These are phyloP conservation scores for Alternaria triticimaculans DNA, from an alignment of 2,329 filamentous ascomycete species.

Conservation along the genomic window DNA sequence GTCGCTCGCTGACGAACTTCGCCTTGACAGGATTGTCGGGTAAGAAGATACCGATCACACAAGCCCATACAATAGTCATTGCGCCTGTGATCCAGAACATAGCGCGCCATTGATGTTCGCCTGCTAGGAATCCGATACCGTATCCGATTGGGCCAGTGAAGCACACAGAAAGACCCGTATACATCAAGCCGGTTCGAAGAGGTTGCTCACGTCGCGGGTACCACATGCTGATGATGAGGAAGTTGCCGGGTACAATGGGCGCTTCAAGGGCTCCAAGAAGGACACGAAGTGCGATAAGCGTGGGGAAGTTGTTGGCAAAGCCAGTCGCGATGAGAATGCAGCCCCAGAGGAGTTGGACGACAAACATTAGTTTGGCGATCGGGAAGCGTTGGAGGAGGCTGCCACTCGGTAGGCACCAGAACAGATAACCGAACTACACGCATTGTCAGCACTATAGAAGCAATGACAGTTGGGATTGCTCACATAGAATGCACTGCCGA, in stretches of 20 bases:
- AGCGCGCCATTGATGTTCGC: slow-evolving; percentile 47
- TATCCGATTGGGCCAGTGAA: slow-evolving; percentile 45
- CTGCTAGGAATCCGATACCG: slow-evolving; percentile 32
- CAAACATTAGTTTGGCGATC: slow-evolving; percentile 26
- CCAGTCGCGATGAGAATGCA: slow-evolving; percentile 22
- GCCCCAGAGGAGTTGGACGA: slow-evolving; percentile 21
- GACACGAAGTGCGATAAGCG: slow-evolving; percentile 60
- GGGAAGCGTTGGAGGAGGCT: slow-evolving; percentile 27
- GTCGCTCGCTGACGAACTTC: slow-evolving; percentile 40
- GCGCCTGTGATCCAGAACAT: slow-evolving; percentile 50
- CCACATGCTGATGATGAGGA: slow-evolving; percentile 48
- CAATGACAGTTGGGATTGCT: neutral
- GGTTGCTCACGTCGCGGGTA: slow-evolving; percentile 44
- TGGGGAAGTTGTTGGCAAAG: slow-evolving; percentile 39
- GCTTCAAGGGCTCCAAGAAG: slow-evolving; percentile 64
- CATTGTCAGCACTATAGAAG: neutral
- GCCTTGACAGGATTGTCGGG: slow-evolving; percentile 50
- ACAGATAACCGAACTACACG: slow-evolving; percentile 29
- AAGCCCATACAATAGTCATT: slow-evolving; percentile 38
- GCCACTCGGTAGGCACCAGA: slow-evolving; percentile 26
- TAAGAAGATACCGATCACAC: slow-evolving; percentile 43
- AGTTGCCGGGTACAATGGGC: slow-evolving; percentile 54
- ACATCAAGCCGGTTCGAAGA: slow-evolving; percentile 34
- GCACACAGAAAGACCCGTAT: slow-evolving; percentile 44
- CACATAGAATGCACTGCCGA: slow-evolving; percentile 26